phyloP scores from a whole-genome alignment of 257 asterid species.

The Misopates orontium region DNA sequence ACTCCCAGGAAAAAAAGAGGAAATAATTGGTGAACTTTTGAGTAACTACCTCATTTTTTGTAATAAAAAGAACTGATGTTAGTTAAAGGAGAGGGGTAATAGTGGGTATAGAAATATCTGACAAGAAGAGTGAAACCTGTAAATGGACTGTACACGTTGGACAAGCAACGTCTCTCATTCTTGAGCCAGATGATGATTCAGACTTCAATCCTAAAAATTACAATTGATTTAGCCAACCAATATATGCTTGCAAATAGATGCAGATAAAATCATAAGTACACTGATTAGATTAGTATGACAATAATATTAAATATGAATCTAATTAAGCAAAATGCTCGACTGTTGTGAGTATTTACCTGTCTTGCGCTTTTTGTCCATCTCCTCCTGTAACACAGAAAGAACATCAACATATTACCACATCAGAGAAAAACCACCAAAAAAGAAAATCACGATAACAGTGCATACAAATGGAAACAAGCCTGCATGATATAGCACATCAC shows the following conservation, averaged over 20 bases:
- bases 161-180: constrained; percentile 83
- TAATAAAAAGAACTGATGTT: neutral
- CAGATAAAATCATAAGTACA: neutral
- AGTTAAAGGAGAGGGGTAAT: no score
- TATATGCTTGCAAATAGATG: neutral
- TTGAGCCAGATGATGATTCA: constrained; percentile 41
- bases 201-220: constrained; percentile 46
- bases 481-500: neutral
- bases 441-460: neutral
- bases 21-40: no score
- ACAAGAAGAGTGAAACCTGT: constrained; percentile 47
- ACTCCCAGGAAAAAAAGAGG: neutral
- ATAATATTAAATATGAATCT: neutral
- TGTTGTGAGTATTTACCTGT: constrained; percentile 42
- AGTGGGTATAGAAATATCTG: neutral
- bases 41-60: neutral
- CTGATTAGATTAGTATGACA: neutral
- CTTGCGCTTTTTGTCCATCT: constrained; percentile 82
- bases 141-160: constrained; percentile 92
- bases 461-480: neutral
- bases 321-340: neutral
- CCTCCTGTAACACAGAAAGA: constrained; percentile 58
- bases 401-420: constrained; percentile 18
- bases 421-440: constrained; percentile 2
- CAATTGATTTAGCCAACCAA: constrained; percentile 14